Evolutionary conservation across 2,329 filamentous ascomycete genomes (phyloP), one percentile per base, ranked within the genome.

Genomic region (Talaromyces pinophilus): DNA sequence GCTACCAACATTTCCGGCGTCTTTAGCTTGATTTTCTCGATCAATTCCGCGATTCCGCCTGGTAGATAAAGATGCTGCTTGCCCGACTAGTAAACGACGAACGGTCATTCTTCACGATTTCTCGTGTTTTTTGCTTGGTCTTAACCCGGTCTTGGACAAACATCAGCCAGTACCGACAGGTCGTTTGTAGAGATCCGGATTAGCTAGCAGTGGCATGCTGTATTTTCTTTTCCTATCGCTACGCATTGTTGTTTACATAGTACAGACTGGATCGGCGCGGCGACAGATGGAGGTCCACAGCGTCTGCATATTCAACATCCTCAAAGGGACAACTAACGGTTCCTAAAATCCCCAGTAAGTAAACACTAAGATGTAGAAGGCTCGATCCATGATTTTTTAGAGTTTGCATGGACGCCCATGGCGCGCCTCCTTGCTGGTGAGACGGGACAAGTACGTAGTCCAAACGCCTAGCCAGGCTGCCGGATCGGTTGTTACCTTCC

Each of bases 391-490:
- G 44, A 46, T 55, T n/a, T 63, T 64, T 67, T 63, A 67, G 48
- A 63, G 42, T 63, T 67, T 44, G 44, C 44, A 67, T 65, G 63
- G 65, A n/a, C 30, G 59, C 59, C 44, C 64, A 66, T 66, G 64
- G 64, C 22, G 48, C 54, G 17, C 61, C 54, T 63, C 65, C 65
- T 67, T 67, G 61, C 65, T 59, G 65, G 44, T 42, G 7, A 62
- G 64, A 62, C 50, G 61, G 50, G 44, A 55, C 38, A 40, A 44
- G 22, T 38, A 19, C 17, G 33, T 11, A 35, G 33, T 30, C 35
- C 30, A 59, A 46, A 52, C 38, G 25, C 30, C 38, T 48, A 46
- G 38, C 19, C 30, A 33, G 30, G 30, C 30, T 33, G 30, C 30
- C 35, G 60, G 65, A 33, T 28, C 33, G 40, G 54, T 19, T 57